A percentile compares a stretch with the other conserved stretches of the same genome.
Evolutionary conservation across 768 basidiomycete species (phyloP).

Genomic region (Boletus edulis): DNA sequence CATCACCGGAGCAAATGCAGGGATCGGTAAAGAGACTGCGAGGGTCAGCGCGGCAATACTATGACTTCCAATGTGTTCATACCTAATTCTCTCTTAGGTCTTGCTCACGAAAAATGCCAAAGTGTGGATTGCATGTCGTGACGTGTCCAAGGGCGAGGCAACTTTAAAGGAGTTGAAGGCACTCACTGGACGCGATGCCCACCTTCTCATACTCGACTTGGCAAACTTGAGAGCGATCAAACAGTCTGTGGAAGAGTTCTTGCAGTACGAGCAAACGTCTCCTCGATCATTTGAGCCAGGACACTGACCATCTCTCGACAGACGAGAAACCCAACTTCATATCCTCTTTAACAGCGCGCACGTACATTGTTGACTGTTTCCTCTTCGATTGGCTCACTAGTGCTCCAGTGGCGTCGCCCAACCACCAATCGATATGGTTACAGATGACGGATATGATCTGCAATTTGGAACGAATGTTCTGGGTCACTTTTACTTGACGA

Average conservation of each 20-base stretch:
- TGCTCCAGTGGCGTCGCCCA: neutral
- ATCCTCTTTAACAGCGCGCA: conserved; percentile 11
- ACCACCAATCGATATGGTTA: neutral
- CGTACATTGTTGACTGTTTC: neutral
- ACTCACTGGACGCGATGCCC: conserved; percentile 24
- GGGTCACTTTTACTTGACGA: conserved; percentile 8
- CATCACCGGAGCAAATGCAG: conserved; percentile 7
- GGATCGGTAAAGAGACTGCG: conserved; percentile 11
- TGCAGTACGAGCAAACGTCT: conserved; percentile 20
- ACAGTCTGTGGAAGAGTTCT: conserved; percentile 28
- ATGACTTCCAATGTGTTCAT: neutral
- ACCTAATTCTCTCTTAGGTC: neutral
- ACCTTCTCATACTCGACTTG: no score
- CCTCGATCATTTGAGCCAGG: conserved; percentile 22
- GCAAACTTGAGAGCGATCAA: no score
- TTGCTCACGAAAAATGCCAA: neutral
- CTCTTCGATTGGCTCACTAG: neutral
- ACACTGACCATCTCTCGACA: conserved; percentile 11
- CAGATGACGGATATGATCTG: conserved; percentile 1
- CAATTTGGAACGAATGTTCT: conserved; percentile 8
- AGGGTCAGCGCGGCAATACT: neutral
- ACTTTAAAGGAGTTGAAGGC: conserved; percentile 41
- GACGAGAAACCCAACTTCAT: no score
- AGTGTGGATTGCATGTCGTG: conserved; percentile 51
- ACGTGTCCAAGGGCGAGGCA: conserved; percentile 35